Conservation (phyloP, 2,329 filamentous ascomycete species). For the Talaromyces rugulosus region DNA sequence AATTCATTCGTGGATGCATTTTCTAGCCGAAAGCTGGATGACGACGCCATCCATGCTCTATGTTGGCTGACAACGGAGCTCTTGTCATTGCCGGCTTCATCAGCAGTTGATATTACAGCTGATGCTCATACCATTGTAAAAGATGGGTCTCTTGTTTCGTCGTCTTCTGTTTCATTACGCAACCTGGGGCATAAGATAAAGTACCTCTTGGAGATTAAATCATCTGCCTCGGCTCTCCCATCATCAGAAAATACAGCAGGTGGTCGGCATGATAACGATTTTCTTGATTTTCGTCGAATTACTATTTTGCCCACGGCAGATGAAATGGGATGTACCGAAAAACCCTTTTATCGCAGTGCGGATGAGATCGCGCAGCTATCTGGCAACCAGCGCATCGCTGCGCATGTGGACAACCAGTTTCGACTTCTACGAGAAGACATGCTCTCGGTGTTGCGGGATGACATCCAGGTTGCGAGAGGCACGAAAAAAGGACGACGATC, state of each 20-base stretch:
- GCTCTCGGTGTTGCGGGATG: slow-evolving; percentile 61
- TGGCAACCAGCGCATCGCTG: slow-evolving; percentile 34
- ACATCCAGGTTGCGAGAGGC: slow-evolving; percentile 50
- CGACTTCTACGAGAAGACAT: slow-evolving; percentile 69
- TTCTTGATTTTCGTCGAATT: slow-evolving; percentile 56
- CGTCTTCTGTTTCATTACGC: slow-evolving; percentile 25
- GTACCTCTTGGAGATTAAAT: slow-evolving; percentile 29
- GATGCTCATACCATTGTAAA: slow-evolving; percentile 24
- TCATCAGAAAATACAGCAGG: slow-evolving; percentile 35
- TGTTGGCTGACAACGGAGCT: slow-evolving; percentile 51
- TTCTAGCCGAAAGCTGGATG: slow-evolving; percentile 25
- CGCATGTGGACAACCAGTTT: slow-evolving; percentile 67
- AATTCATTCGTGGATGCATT: slow-evolving; percentile 2
- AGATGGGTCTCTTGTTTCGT: slow-evolving; percentile 23
- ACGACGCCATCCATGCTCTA: slow-evolving; percentile 34
- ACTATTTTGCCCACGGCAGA: slow-evolving; percentile 62
- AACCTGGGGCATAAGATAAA: slow-evolving; percentile 41
- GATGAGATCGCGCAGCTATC: slow-evolving; percentile 45
- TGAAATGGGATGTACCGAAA: slow-evolving; percentile 54
- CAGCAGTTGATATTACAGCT: slow-evolving; percentile 20
- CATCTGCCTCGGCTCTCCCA: slow-evolving; percentile 7
- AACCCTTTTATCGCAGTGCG: slow-evolving; percentile 54
- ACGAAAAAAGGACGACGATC: slow-evolving; percentile 45
- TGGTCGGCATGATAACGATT: slow-evolving; percentile 71
- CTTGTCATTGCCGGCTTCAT: slow-evolving; percentile 32